A percentile compares a stretch with the other conserved stretches of the same genome.
These are phyloP conservation scores for Debaryomycetaceae sp. DNA, from an alignment of 1,139 yeast species.

Conservation along the genomic window DNA sequence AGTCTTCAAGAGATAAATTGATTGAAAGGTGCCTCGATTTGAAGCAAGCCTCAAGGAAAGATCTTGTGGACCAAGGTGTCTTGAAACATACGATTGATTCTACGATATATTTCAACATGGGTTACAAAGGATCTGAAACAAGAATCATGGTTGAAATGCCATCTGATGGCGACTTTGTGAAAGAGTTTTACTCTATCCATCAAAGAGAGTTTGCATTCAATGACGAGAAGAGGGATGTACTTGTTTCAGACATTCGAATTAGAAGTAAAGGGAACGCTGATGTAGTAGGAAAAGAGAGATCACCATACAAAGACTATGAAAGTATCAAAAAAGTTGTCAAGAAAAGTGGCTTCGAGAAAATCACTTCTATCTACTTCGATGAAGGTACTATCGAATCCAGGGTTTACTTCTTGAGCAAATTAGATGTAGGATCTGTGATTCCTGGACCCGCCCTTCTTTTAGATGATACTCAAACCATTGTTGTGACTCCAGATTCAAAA, in stretches of 20 bases:
- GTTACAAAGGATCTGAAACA: slow-evolving; percentile 20
- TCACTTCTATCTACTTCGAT: slow-evolving; percentile 34
- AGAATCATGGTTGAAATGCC: slow-evolving; percentile 17
- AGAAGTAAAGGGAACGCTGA: slow-evolving; percentile 56
- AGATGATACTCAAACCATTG: slow-evolving; percentile 19
- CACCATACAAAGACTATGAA: slow-evolving; percentile 33
- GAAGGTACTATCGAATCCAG: slow-evolving; percentile 24
- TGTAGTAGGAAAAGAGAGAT: slow-evolving; percentile 16
- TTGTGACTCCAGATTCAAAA: slow-evolving; percentile 15
- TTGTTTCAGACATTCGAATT: slow-evolving; percentile 16
- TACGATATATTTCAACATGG: slow-evolving; percentile 17
- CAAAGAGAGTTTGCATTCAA: slow-evolving; percentile 69
- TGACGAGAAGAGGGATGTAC: slow-evolving; percentile 44
- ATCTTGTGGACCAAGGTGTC: slow-evolving; percentile 16
- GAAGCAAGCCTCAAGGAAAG: slow-evolving; percentile 1
- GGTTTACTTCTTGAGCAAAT: slow-evolving; percentile 12
- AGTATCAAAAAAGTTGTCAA: slow-evolving; percentile 10
- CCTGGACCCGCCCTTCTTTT: slow-evolving; percentile 19
- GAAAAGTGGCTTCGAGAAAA: slow-evolving; percentile 3
- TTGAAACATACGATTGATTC: slow-evolving; percentile 9
- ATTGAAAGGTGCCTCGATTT: slow-evolving; percentile 9
- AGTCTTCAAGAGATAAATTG: slow-evolving; percentile 10
- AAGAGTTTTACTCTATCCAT: slow-evolving; percentile 48
- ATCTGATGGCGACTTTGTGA: slow-evolving; percentile 22
- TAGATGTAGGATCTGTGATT: slow-evolving; percentile 14